Evolutionary conservation across 768 basidiomycete species (phyloP).

Genomic region (Lactarius quietus): DNA sequence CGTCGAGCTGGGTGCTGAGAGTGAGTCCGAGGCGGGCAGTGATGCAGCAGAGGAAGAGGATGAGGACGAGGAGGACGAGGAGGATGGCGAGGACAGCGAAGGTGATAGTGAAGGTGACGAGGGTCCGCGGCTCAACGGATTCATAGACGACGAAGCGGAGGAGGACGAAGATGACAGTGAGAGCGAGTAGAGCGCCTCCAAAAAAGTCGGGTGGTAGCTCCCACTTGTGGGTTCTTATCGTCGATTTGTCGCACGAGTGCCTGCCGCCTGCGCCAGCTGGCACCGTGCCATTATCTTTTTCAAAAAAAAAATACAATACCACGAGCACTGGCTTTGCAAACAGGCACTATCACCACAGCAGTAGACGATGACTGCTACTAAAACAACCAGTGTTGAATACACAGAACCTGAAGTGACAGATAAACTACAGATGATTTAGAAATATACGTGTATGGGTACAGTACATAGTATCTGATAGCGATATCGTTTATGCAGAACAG

Average conservation of each 20-base stretch:
- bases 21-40: constrained; percentile 49
- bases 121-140: constrained; percentile 29
- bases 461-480: not conserved
- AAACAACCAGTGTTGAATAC: not conserved
- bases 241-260: not conserved
- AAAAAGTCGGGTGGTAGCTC: not conserved
- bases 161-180: constrained; percentile 42
- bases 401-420: not conserved
- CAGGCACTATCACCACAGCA: not conserved
- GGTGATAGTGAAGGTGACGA: constrained; percentile 44
- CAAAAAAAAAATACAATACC: not conserved
- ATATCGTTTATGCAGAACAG: constrained; percentile 7
- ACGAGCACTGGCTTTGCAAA: not conserved
- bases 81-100: constrained; percentile 53
- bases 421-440: constrained; percentile 6
- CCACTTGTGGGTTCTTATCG: not conserved
- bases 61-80: constrained; percentile 45
- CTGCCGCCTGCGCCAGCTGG: not conserved
- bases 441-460: not conserved
- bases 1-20: constrained; percentile 66
- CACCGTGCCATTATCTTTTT: not conserved
- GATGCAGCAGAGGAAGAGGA: constrained; percentile 48
- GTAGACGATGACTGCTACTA: not conserved
- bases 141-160: constrained; percentile 63
- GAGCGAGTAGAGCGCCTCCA: constrained; percentile 19